These are phyloP conservation scores for Eucalyptus polyanthemos DNA, from an alignment of 345 rosid species.

Conservation along the genomic window DNA sequence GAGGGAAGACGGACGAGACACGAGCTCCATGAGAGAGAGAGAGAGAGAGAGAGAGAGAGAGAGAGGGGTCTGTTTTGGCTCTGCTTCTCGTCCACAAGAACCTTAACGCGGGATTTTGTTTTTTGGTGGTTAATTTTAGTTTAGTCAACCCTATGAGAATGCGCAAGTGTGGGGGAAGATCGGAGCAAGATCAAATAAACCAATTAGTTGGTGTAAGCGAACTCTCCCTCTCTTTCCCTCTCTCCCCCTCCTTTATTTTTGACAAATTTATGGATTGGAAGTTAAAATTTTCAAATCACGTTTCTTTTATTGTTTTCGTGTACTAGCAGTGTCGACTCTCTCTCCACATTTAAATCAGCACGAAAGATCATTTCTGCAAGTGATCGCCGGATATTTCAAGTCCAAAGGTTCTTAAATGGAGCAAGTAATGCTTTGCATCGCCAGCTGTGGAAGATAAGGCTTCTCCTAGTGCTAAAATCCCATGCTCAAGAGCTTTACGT, in stretches of 20 bases:
- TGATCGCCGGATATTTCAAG: not conserved
- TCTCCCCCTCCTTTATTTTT: not conserved
- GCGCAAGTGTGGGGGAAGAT: not conserved
- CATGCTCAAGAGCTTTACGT: no score
- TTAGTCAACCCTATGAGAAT: no score
- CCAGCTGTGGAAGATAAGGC: no score
- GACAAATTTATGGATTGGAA: not conserved
- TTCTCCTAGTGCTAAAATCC: no score
- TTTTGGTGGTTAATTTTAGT: not conserved
- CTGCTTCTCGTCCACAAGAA: not conserved
- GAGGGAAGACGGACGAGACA: slow-evolving; percentile 10
- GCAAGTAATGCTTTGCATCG: not conserved
- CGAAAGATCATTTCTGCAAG: no score
- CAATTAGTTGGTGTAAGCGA: not conserved
- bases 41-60: no score
- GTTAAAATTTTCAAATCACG: not conserved
- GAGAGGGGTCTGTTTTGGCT: not conserved
- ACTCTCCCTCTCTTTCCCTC: not conserved
- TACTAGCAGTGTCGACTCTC: not conserved
- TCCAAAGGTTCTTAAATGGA: not conserved
- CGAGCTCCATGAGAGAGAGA: slow-evolving; percentile 25
- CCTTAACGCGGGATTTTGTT: not conserved
- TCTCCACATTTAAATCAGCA: not conserved
- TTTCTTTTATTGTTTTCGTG: not conserved
- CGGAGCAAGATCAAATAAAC: not conserved